phyloP scores from a whole-genome alignment of 495 filamentous ascomycete species.

The Terfezia claveryi region DNA sequence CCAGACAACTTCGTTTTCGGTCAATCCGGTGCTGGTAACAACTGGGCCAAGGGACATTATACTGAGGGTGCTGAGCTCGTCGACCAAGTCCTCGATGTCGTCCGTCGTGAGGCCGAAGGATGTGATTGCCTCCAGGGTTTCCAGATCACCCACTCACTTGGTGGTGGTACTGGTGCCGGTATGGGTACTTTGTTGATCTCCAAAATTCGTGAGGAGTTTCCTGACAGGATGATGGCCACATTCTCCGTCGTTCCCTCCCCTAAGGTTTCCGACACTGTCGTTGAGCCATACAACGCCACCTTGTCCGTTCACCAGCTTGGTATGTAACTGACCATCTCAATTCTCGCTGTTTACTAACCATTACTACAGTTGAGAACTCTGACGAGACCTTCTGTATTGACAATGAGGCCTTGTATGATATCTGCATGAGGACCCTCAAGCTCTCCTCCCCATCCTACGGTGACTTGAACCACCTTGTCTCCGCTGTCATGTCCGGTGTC shows the following conservation, averaged over 20 bases:
- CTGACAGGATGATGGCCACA: slow-evolving; percentile 99
- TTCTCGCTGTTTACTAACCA: background rate
- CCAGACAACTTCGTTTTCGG: slow-evolving; percentile 99
- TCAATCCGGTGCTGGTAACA: slow-evolving; percentile 99
- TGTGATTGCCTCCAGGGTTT: slow-evolving; percentile 99
- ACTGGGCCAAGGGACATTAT: slow-evolving; percentile 99
- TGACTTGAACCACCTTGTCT: slow-evolving; percentile 98
- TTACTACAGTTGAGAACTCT: slow-evolving; percentile 70
- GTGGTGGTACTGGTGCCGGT: slow-evolving; percentile 99
- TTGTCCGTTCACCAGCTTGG: slow-evolving; percentile 90
- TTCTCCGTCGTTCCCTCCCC: slow-evolving; percentile 99
- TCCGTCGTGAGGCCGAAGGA: slow-evolving; percentile 94
- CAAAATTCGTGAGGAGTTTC: slow-evolving; percentile 99
- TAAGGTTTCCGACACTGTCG: slow-evolving; percentile 98
- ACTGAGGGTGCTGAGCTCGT: slow-evolving; percentile 99
- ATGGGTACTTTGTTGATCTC: slow-evolving; percentile 99
- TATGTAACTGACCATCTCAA: slow-evolving; percentile 6
- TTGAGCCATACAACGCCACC: slow-evolving; percentile 99
- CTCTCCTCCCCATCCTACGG: slow-evolving; percentile 95
- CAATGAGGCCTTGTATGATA: slow-evolving; percentile 99
- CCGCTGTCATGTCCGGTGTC: slow-evolving; percentile 98
- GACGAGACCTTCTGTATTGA: slow-evolving; percentile 99
- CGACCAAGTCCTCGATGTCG: slow-evolving; percentile 93
- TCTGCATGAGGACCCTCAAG: slow-evolving; percentile 99
- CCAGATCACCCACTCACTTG: slow-evolving; percentile 99